These are phyloP conservation scores for Russula emetica DNA, from an alignment of 768 basidiomycete genomes.

Conservation along the genomic window DNA sequence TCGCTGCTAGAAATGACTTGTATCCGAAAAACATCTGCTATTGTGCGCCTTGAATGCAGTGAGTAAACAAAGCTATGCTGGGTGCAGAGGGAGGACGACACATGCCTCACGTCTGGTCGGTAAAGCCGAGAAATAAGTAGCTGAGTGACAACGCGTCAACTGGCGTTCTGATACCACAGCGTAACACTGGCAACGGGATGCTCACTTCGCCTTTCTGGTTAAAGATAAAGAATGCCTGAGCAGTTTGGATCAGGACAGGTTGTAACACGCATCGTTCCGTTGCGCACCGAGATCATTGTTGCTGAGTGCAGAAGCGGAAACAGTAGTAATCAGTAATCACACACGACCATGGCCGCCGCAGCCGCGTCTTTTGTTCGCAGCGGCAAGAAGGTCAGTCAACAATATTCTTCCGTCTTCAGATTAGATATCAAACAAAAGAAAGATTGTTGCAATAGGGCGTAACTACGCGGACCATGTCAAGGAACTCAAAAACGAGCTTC, in stretches of 20 bases:
- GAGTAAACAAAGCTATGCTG: background rate
- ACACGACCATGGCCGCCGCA: slow-evolving; percentile 10
- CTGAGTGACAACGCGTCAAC: slow-evolving; percentile 33
- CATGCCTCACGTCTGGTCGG: slow-evolving; percentile 92
- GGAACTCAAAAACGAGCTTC: slow-evolving; percentile 83
- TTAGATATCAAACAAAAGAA: slow-evolving; percentile 5
- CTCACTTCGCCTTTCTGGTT: slow-evolving; percentile 98
- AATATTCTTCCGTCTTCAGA: background rate
- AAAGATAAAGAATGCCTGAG: slow-evolving; percentile 96
- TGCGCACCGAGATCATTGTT: slow-evolving; percentile 25
- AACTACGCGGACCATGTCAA: slow-evolving; percentile 91
- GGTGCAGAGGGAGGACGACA: background rate
- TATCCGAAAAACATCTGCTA: slow-evolving; percentile 97
- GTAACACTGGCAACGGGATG: background rate
- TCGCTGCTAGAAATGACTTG: slow-evolving; percentile 98
- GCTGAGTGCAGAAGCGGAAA: background rate
- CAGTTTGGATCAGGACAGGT: background rate
- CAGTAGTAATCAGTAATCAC: no score
- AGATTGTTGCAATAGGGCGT: slow-evolving; percentile 95
- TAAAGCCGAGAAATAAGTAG: slow-evolving; percentile 95
- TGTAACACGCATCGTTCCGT: background rate
- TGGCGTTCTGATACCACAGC: background rate
- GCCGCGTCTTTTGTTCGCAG: slow-evolving; percentile 17
- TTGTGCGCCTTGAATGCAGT: slow-evolving; percentile 70
- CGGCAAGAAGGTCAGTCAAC: slow-evolving; percentile 24